Conservation (phyloP, 1,284 basidiomycete genomes). For the Peniophora sp. region DNA sequence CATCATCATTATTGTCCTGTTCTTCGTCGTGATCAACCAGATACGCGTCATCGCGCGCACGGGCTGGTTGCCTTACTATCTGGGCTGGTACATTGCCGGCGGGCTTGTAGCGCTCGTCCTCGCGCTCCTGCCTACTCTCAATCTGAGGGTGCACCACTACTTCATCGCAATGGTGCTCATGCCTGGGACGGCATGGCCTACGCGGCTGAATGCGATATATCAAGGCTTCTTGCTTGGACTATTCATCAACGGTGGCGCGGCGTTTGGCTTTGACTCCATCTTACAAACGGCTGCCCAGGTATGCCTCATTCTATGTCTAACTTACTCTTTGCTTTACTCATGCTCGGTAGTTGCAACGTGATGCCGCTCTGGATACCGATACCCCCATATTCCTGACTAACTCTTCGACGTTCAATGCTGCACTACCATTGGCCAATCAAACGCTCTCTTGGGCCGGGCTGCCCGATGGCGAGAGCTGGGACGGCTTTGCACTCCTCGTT, state of each 20-base stretch:
- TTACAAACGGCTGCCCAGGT: slow-evolving; percentile 73
- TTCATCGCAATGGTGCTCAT: slow-evolving; percentile 70
- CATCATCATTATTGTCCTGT: slow-evolving; percentile 60
- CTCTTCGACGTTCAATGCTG: slow-evolving; percentile 53
- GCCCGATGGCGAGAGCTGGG: slow-evolving; percentile 49
- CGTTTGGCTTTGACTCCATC: slow-evolving; percentile 76
- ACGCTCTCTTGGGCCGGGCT: slow-evolving; percentile 58
- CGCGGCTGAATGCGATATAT: slow-evolving; percentile 69
- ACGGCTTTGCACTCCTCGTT: slow-evolving; percentile 72
- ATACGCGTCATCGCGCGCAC: slow-evolving; percentile 78
- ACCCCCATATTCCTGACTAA: slow-evolving; percentile 72
- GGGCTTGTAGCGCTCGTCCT: slow-evolving; percentile 62
- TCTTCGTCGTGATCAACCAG: slow-evolving; percentile 64
- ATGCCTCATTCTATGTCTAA: slow-evolving; percentile 6
- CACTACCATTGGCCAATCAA: slow-evolving; percentile 47
- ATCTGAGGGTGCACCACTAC: slow-evolving; percentile 69
- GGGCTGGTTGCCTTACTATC: slow-evolving; percentile 73
- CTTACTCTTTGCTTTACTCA: slow-evolving; percentile 1
- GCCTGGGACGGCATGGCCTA: slow-evolving; percentile 77
- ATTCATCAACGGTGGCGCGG: slow-evolving; percentile 72
- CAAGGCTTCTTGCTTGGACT: slow-evolving; percentile 79
- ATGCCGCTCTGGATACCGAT: slow-evolving; percentile 63
- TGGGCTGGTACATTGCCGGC: slow-evolving; percentile 62
- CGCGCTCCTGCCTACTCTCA: slow-evolving; percentile 60
- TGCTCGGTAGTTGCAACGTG: slow-evolving; percentile 51